Percentiles rank a stretch among this genome's conserved stretches.
Evolutionary conservation across 2,329 filamentous ascomycete genomes (phyloP).

Genomic region (Aspergillus neoniger): DNA sequence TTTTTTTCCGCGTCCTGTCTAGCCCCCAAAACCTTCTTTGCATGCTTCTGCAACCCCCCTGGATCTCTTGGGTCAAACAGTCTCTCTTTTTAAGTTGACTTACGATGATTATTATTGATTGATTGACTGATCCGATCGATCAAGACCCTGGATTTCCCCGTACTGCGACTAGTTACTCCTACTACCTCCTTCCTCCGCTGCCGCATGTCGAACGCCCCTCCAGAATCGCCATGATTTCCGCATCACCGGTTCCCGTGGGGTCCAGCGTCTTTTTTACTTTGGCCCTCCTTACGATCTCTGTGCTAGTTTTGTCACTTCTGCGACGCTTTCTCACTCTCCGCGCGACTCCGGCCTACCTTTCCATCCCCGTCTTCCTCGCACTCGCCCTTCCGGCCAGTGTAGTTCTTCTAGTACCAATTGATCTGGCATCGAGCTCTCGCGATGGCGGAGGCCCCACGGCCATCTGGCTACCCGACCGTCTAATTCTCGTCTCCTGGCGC

Average conservation of each 20-base stretch:
- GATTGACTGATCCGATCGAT: slow-evolving; percentile 11
- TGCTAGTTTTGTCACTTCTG: slow-evolving; percentile 78
- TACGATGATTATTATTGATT: slow-evolving; percentile 17
- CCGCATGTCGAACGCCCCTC: slow-evolving; percentile 14
- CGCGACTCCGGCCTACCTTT: slow-evolving; percentile 83
- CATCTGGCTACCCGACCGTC: slow-evolving; percentile 79
- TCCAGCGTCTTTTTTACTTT: slow-evolving; percentile 77
- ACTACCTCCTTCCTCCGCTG: slow-evolving; percentile 1
- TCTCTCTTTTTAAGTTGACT: slow-evolving; percentile 15
- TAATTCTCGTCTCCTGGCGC: slow-evolving; percentile 86
- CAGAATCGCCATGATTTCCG: slow-evolving; percentile 32
- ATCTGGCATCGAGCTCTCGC: slow-evolving; percentile 82
- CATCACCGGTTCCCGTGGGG: slow-evolving; percentile 60
- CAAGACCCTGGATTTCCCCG: slow-evolving; percentile 16
- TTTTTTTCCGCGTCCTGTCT: slow-evolving; percentile 1
- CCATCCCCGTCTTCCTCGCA: slow-evolving; percentile 93
- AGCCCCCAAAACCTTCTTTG: slow-evolving; percentile 6
- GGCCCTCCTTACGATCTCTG: slow-evolving; percentile 71
- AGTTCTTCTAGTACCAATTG: slow-evolving; percentile 89
- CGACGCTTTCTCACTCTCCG: slow-evolving; percentile 89
- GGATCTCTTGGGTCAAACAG: slow-evolving; percentile 17
- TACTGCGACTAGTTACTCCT: background rate
- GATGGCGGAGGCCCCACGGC: slow-evolving; percentile 73
- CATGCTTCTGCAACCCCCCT: slow-evolving; percentile 5
- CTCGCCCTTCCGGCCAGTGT: slow-evolving; percentile 89